phyloP scores from a whole-genome alignment of 805 yeast genomes.

The Ogataea nakhonphanomensis region DNA sequence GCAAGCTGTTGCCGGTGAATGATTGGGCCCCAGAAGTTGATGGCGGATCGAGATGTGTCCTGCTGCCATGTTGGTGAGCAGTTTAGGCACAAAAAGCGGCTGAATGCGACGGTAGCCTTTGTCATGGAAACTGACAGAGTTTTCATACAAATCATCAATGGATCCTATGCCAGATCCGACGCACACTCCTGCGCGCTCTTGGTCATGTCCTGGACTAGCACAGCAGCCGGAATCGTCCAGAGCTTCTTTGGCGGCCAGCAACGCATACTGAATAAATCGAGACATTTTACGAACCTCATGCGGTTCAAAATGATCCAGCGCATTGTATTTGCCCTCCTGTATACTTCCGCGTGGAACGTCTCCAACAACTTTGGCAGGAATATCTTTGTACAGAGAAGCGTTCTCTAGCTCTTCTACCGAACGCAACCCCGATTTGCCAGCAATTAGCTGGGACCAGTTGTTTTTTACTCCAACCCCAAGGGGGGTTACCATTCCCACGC shows the following conservation, averaged over 20 bases:
- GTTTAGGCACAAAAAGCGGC: conserved; percentile 81
- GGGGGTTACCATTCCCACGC: conserved; percentile 84
- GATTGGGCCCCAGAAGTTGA: conserved; percentile 80
- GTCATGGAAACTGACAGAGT: conserved; percentile 46
- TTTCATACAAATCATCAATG: conserved; percentile 66
- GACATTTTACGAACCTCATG: conserved; percentile 62
- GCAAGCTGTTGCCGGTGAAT: conserved; percentile 90
- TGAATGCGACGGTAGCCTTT: conserved; percentile 67
- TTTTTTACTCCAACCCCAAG: conserved; percentile 64
- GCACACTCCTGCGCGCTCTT: conserved; percentile 60
- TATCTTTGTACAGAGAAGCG: conserved; percentile 42
- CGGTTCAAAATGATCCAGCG: conserved; percentile 44
- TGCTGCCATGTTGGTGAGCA: conserved; percentile 90
- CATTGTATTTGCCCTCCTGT: conserved; percentile 49
- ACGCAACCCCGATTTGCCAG: conserved; percentile 54
- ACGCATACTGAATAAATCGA: conserved; percentile 70
- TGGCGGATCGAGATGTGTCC: conserved; percentile 82
- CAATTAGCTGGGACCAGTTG: conserved; percentile 53
- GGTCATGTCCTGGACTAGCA: conserved; percentile 36
- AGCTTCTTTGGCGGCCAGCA: conserved; percentile 78
- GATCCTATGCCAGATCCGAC: conserved; percentile 94
- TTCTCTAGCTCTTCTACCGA: conserved; percentile 47
- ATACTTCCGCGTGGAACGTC: conserved; percentile 41
- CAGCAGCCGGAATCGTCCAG: conserved; percentile 59
- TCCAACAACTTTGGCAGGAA: conserved; percentile 1